These are phyloP conservation scores for Corylus americana DNA, from an alignment of 306 rosid species.

Conservation along the genomic window DNA sequence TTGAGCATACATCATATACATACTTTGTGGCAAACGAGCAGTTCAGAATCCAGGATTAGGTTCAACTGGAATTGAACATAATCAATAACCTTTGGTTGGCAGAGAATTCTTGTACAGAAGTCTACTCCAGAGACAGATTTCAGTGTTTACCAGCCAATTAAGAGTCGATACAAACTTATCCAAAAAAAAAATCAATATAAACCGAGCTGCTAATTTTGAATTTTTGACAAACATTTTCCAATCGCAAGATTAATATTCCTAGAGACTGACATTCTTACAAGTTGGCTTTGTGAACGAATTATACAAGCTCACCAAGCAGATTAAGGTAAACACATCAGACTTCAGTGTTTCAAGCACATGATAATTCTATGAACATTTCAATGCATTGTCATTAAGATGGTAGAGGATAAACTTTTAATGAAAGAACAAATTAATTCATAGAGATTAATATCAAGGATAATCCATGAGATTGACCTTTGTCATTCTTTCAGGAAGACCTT, in stretches of 20 bases:
- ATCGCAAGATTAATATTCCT: background rate
- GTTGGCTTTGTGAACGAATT: background rate
- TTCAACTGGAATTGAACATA: background rate
- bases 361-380: background rate
- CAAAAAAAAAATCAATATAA: too few species aligned
- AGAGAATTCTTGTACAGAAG: background rate
- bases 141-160: background rate
- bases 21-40: background rate
- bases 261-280: background rate
- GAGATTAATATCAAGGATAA: slow-evolving; percentile 4
- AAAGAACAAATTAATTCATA: background rate
- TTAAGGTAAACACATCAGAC: background rate
- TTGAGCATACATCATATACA: background rate
- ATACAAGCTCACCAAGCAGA: background rate
- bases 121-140: background rate
- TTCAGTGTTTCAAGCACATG: background rate
- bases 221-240: background rate
- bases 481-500: slow-evolving; percentile 63
- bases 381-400: background rate
- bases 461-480: slow-evolving; percentile 51
- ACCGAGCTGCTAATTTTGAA: background rate
- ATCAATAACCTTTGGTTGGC: background rate
- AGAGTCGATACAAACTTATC: background rate
- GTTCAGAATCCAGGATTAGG: background rate
- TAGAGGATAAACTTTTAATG: background rate